Base-by-base conservation (phyloP, 345 rosid species). In the Eucalyptus curtisii region DNA sequence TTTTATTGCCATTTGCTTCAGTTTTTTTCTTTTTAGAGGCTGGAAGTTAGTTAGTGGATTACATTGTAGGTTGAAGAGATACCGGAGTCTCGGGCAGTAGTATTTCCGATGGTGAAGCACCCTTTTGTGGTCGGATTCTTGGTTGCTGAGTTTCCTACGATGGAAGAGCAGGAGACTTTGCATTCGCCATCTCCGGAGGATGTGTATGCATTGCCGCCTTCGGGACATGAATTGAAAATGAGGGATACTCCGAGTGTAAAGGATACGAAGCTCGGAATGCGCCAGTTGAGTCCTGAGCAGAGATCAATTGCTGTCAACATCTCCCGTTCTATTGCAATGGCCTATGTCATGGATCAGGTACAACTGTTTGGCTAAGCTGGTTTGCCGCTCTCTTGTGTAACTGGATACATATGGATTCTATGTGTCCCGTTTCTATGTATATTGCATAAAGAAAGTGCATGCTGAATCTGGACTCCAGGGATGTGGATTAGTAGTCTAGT, bases 281-380 rank as follows among this genome's bases (percentile, higher is more conserved):
- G 88, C 90, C 91, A 85, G 80, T 93, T 97, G 76, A 93, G 92
- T 80, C 87, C 92, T 90, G 98, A 95, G 87, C 96, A 95, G 93
- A 95, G 94, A 91, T 91, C 91, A 22, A 95, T 94, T 92, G 98
- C 98, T 20, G 92, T 95, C 82, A 93, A 95, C 87, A 97, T 96
- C 42, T 92, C 96, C 37, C 93, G 91, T 45, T 92, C 98, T 89
- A 91, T 96, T 22, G 99, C 98, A 82, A 95, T 96, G 98, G 99
- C 99, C 0, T 96, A 97, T 92, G 98, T 97, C 49, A 95, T 97
- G 99, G 99, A 97, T 92, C 99, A 97, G 99, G 99, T 96, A 87
- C 86, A 85, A 55, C 44, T 27, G 40, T 47, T 49, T n/a, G 48
- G n/a, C 87, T 86, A 9, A 37, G 76, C 37, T 13, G 16, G 57